Conservation (phyloP, 1,139 yeast species). For the Saccharomycopsis hybrid region DNA sequence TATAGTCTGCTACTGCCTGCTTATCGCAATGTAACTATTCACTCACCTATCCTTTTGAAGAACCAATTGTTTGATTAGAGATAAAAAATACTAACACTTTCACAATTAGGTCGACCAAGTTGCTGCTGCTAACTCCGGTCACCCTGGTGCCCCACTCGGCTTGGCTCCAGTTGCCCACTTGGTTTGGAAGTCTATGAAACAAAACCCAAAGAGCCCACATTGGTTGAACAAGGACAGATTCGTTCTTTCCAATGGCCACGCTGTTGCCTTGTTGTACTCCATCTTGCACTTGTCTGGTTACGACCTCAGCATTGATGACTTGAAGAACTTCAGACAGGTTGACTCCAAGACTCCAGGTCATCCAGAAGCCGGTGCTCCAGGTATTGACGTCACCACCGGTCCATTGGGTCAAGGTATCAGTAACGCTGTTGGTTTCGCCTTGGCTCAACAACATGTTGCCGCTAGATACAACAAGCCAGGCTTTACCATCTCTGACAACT, state of each 20-base stretch:
- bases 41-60: background rate
- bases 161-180: conserved; percentile 85
- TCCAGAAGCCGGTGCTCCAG: conserved; percentile 81
- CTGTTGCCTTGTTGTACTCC: conserved; percentile 85
- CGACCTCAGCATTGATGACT: conserved; percentile 75
- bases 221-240: conserved; percentile 97
- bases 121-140: conserved; percentile 90
- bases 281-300: conserved; percentile 83
- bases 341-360: conserved; percentile 95
- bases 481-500: conserved; percentile 62
- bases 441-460: conserved; percentile 89
- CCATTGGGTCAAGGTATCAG: conserved; percentile 98
- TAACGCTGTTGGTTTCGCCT: conserved; percentile 95
- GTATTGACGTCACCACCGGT: conserved; percentile 97
- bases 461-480: conserved; percentile 93
- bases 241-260: conserved; percentile 95
- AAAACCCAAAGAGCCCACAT: conserved; percentile 84
- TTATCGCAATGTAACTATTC: background rate
- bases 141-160: conserved; percentile 99
- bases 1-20: too few species aligned
- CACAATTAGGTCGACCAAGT: conserved; percentile 63
- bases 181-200: conserved; percentile 70
- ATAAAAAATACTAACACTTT: conserved; percentile 21
- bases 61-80: background rate
- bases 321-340: conserved; percentile 87